Evolutionary conservation across 768 basidiomycete genomes (phyloP), one percentile per base, ranked within the genome.

Genomic region (Strobilomyces dryophilus): DNA sequence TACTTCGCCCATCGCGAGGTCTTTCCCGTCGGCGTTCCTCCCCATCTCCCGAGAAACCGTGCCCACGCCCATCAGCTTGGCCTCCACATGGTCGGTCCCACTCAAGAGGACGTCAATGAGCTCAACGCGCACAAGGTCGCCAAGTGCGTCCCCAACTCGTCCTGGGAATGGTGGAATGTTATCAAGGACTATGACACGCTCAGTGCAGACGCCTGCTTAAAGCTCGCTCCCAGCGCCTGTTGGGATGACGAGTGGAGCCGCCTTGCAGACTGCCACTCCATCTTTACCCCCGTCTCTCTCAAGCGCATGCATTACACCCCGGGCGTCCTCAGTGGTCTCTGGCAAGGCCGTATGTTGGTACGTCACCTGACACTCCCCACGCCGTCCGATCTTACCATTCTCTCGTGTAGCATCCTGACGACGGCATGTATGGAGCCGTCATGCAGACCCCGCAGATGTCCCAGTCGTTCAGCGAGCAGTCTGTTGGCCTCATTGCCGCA

Each of bases 181-280:
- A 54, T 63, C 51, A 29, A 47, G 2, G 49, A 47, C 45, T 40
- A 49, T 24, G 65, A 70, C 48, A 54, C 58, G 9, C 63, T 63
- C 43, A 49, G 49, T 0, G 53, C 66, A 9, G 68, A 68, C 15
- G 65, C 61, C 8, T 49, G 60, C 32, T 53, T 62, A 17, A 60
- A 63, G 15, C 67, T 61, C 49, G 58, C 63, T 45, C 65, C 71
- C n/a, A 83, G 82, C 42, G 60, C 60, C 2, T 61, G 57, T 17
- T 82, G 76, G 74, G 85, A 87, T 52, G 66, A 74, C 42, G 81
- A 82, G 47, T 87, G 82, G 79, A 78, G 76, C 60, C 71, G 84
- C 17, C 66, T 77, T 51, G 70, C 74, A 4, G 64, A 74, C 35
- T 85, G 84, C 57, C 70, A 61, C 32, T 69, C 79, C 47, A 59